Evolutionary conservation across 208 protist genomes (phyloP).

Genomic region (Crithidia fasciculata): DNA sequence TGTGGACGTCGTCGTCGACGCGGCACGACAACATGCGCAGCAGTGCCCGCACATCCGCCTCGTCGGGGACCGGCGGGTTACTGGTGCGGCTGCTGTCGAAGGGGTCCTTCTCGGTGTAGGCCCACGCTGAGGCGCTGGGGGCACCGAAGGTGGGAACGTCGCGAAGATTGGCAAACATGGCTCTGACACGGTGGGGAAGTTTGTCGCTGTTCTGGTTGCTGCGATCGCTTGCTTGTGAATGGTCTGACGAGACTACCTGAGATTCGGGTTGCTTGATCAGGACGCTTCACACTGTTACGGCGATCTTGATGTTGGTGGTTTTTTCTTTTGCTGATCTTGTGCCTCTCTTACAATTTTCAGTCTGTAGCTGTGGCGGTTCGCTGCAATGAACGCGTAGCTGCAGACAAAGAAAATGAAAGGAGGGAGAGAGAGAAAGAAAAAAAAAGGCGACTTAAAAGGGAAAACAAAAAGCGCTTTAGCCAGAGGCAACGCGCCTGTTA

Average conservation of each 20-base stretch:
- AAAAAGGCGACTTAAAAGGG: not conserved
- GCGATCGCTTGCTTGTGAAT: not conserved
- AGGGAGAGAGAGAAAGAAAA: not conserved
- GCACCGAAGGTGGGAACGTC: constrained; percentile 7
- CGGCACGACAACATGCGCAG: constrained; percentile 19
- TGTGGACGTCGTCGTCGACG: not conserved
- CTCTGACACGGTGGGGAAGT: too few relatives aligned
- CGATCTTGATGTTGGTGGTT: not conserved
- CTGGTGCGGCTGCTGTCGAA: constrained; percentile 1
- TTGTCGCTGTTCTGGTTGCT: too few relatives aligned
- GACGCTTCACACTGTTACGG: too few relatives aligned
- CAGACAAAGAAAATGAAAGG: not conserved
- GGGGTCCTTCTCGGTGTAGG: constrained; percentile 4
- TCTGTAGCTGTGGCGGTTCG: too few relatives aligned
- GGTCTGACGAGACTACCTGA: too few relatives aligned
- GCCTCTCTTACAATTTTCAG: not conserved
- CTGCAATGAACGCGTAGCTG: too few relatives aligned
- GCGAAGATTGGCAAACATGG: constrained; percentile 6
- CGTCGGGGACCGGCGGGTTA: constrained; percentile 13
- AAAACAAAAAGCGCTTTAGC: not conserved
- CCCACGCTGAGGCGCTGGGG: constrained; percentile 6
- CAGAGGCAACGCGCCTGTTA: too few relatives aligned
- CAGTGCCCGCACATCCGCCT: constrained; percentile 30
- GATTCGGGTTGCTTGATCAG: too few relatives aligned
- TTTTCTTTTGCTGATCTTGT: not conserved